Evolutionary conservation across 2,329 filamentous ascomycete genomes (phyloP).

Genomic region (Madurella mycetomatis): DNA sequence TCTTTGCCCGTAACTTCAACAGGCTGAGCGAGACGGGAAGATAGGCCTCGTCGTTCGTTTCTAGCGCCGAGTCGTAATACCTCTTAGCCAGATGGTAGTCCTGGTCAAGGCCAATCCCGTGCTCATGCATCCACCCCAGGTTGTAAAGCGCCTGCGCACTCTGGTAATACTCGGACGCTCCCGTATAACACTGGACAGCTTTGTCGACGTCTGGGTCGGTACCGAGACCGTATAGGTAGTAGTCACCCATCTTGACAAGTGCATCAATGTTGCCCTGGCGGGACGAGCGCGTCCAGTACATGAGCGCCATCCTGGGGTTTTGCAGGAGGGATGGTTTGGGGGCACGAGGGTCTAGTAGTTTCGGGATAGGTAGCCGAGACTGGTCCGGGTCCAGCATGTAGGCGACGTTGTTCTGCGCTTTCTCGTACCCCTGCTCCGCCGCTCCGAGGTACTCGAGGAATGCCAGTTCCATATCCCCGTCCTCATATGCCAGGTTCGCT

Average conservation of each 20-base stretch:
- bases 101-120: constrained; percentile 85
- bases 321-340: constrained; percentile 40
- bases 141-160: constrained; percentile 97
- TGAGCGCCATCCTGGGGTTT: constrained; percentile 63
- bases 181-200: constrained; percentile 87
- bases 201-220: constrained; percentile 70
- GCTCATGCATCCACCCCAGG: constrained; percentile 99
- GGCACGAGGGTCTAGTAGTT: constrained; percentile 45
- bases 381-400: constrained; percentile 74
- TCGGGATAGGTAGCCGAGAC: constrained; percentile 54
- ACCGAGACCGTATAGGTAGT: constrained; percentile 82
- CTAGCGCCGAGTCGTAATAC: constrained; percentile 88
- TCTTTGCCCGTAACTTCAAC: constrained; percentile 76
- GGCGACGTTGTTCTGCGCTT: constrained; percentile 83
- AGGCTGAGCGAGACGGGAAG: constrained; percentile 86
- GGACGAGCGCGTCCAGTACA: constrained; percentile 93
- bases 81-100: constrained; percentile 97
- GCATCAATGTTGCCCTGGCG: constrained; percentile 91
- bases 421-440: constrained; percentile 88
- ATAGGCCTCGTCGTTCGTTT: constrained; percentile 90
- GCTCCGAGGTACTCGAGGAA: constrained; percentile 80
- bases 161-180: constrained; percentile 84
- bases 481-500: constrained; percentile 76
- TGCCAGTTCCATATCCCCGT: constrained; percentile 73
- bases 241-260: constrained; percentile 96